A percentile compares a stretch with the other conserved stretches of the same genome.
Conservation (phyloP, 768 basidiomycete genomes). For the Mycena galopus region DNA sequence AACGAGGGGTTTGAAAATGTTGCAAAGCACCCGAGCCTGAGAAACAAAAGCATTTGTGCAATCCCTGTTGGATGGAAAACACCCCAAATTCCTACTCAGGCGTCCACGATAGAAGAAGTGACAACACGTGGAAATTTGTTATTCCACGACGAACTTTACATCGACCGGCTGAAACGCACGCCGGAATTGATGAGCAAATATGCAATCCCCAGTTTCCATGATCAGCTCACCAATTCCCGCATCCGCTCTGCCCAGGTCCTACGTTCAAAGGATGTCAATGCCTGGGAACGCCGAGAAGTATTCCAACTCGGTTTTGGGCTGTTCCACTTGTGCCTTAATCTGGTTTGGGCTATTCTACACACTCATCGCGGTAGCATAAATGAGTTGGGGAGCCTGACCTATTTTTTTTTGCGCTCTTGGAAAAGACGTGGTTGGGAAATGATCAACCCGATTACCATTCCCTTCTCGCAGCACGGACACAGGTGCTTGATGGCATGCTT, state of each 20-base stretch:
- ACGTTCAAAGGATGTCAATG: constrained; percentile 26
- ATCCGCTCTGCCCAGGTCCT: constrained; percentile 19
- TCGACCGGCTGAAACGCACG: constrained; percentile 22
- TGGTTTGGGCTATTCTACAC: constrained; percentile 48
- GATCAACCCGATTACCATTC: constrained; percentile 43
- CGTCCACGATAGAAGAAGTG: constrained; percentile 33
- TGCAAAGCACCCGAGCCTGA: neutral
- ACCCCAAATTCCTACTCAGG: constrained; percentile 6
- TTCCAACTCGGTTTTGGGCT: constrained; percentile 45
- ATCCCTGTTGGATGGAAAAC: constrained; percentile 16
- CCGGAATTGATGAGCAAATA: constrained; percentile 11
- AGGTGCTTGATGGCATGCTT: constrained; percentile 38
- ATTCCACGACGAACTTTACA: constrained; percentile 33
- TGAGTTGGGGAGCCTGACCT: constrained; percentile 31
- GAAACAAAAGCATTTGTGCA: neutral
- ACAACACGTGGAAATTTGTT: constrained; percentile 26
- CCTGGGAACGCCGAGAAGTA: constrained; percentile 32
- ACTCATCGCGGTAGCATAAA: constrained; percentile 45
- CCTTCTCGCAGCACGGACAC: constrained; percentile 28
- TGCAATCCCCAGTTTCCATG: constrained; percentile 32
- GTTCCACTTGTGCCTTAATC: constrained; percentile 51
- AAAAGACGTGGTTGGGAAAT: constrained; percentile 45
- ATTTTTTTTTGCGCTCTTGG: constrained; percentile 48
- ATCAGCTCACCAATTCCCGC: constrained; percentile 35
- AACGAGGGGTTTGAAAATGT: neutral